These are phyloP conservation scores for Arthroderma uncinatum DNA, from an alignment of 2,329 filamentous ascomycete genomes.

Conservation along the genomic window DNA sequence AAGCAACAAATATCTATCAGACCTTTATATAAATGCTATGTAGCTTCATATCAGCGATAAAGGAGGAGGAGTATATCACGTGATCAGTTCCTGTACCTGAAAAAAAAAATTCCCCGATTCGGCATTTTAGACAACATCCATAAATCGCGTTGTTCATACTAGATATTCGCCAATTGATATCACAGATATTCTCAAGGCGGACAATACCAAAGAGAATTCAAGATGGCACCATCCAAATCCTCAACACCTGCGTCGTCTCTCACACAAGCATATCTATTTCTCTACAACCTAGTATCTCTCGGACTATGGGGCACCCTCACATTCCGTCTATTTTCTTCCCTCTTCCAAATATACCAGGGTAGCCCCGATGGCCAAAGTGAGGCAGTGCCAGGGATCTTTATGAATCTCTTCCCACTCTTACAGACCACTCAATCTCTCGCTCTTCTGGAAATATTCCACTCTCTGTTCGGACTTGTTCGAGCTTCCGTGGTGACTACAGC, in stretches of 20 bases:
- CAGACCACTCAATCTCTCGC: conserved; percentile 71
- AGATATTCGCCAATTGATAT: background rate
- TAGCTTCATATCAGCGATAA: background rate
- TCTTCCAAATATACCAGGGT: conserved; percentile 42
- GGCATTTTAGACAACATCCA: background rate
- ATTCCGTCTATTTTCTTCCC: conserved; percentile 48
- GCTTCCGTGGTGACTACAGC: conserved; percentile 73
- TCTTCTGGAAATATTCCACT: conserved; percentile 71
- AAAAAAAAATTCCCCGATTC: background rate
- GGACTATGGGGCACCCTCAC: conserved; percentile 70
- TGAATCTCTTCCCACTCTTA: conserved; percentile 35
- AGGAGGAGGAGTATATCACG: background rate
- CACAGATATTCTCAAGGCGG: background rate
- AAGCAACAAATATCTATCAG: background rate
- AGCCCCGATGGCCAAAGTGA: conserved; percentile 23
- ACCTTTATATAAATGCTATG: background rate
- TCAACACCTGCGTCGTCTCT: background rate
- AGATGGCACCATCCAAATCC: background rate
- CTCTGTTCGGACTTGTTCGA: conserved; percentile 67
- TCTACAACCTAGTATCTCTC: conserved; percentile 74
- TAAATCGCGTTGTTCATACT: background rate
- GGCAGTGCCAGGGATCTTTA: conserved; percentile 33
- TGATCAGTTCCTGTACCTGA: background rate
- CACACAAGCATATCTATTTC: conserved; percentile 53
- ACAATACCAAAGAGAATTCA: background rate